phyloP scores from a whole-genome alignment of 2,329 filamentous ascomycete species.

The Thelonectria rubi region DNA sequence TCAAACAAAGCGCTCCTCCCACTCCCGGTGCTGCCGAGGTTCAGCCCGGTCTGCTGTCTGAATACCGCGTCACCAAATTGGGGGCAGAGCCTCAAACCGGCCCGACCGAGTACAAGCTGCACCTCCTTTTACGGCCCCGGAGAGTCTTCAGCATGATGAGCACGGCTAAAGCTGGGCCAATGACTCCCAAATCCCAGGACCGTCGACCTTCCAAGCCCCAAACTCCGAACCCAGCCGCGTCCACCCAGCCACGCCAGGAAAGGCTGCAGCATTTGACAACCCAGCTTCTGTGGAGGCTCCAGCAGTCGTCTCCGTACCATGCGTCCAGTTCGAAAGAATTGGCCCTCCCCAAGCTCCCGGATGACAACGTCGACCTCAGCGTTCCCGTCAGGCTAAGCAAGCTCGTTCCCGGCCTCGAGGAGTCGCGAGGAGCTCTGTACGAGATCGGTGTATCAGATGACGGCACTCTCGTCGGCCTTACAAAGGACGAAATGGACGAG shows the following conservation, averaged over 20 bases:
- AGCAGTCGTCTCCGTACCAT: constrained; percentile 94
- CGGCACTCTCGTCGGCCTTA: constrained; percentile 87
- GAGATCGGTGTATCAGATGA: constrained; percentile 97
- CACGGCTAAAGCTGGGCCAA: constrained; percentile 53
- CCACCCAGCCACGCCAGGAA: constrained; percentile 79
- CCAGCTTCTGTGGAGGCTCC: constrained; percentile 91
- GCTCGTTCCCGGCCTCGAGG: constrained; percentile 82
- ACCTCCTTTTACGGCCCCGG: constrained; percentile 82
- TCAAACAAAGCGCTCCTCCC: constrained; percentile 41
- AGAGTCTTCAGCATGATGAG: constrained; percentile 77
- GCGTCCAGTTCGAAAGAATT: constrained; percentile 79
- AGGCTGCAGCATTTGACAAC: constrained; percentile 92
- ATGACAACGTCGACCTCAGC: constrained; percentile 61
- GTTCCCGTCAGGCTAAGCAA: constrained; percentile 61
- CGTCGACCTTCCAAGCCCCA: constrained; percentile 29
- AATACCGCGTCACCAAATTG: constrained; percentile 77
- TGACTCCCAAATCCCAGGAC: constrained; percentile 8
- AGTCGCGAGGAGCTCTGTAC: constrained; percentile 91
- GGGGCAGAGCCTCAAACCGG: constrained; percentile 93
- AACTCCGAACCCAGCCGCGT: constrained; percentile 52
- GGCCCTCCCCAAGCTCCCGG: constrained; percentile 78
- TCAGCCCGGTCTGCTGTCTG: constrained; percentile 57
- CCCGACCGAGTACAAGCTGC: constrained; percentile 95
- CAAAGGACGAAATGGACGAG: constrained; percentile 90
- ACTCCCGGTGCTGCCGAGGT: constrained; percentile 39